Evolutionary conservation across 179 eudicot genomes (phyloP), one percentile per base, ranked within the genome.

Genomic region (Beta macrorhiza): DNA sequence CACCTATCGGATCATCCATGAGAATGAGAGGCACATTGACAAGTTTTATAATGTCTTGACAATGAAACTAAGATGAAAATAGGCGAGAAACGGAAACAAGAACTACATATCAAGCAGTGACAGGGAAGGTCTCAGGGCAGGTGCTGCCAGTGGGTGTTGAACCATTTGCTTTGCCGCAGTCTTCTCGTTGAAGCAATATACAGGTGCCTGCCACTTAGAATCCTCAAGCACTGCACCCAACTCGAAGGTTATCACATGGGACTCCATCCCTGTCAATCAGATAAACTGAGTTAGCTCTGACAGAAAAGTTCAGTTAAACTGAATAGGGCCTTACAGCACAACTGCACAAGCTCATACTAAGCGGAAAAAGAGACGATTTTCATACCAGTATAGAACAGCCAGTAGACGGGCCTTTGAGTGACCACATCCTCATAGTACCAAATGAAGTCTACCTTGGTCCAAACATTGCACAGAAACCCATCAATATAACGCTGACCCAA

Each of bases 211-310:
- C 94, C 97, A 92, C 51, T 87, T 78, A 0, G 89, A 78, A 82
- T 91, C 92, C 20, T 90, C 90, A 15, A 90, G 90, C 74, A 87
- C 90, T 17, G 85, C 88, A 57, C 94, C 97, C 63, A 88, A 94
- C 86, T 92, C 93, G 78, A 91, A 92, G 45, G 91, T 90, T 84
- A 91, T 90, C 67, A 92, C 92, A 85, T 92, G 97, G 87, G 5
- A 20, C 74, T 75, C 81, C 76, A 47, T 37, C 4, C 93, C 96
- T 91, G 92, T 83, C 72, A 29, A 8, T 44, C 0, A 51, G 12
- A 1, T 37, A 37, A 37, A 37, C 42, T 37, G 42, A 45, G 49
- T 6, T 55, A 58, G 8, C 12, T 37, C 42, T 37, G 42, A 37
- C 42, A 37, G 42, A 37, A 37, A 37, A 37, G 42, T 37, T 37